A percentile compares a stretch with the other conserved stretches of the same genome.
Evolutionary conservation across 768 basidiomycete genomes (phyloP).

Genomic region (Rhodocollybia butyracea): DNA sequence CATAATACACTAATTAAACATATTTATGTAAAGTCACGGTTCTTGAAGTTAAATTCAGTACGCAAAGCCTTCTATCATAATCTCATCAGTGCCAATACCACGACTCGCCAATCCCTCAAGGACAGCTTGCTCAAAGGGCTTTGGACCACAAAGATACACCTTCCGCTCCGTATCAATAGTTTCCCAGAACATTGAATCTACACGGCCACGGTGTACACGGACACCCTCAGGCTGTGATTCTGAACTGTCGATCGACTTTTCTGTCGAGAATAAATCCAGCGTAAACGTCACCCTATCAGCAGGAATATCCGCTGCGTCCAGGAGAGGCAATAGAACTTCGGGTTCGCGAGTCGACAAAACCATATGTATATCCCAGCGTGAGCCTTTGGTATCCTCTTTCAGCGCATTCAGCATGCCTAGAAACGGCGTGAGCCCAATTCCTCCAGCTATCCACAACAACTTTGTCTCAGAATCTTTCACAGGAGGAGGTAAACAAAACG

Average conservation of each 20-base stretch:
- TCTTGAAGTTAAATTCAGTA: slow-evolving; percentile 27
- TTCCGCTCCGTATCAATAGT: slow-evolving; percentile 18
- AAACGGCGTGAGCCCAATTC: slow-evolving; percentile 65
- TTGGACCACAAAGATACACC: slow-evolving; percentile 52
- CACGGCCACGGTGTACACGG: slow-evolving; percentile 18
- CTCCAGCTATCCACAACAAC: slow-evolving; percentile 60
- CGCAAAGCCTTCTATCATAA: slow-evolving; percentile 40
- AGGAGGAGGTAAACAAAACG: slow-evolving; percentile 37
- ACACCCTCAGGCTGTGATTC: slow-evolving; percentile 9
- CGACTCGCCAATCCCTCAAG: slow-evolving; percentile 28
- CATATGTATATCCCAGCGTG: slow-evolving; percentile 38
- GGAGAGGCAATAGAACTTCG: slow-evolving; percentile 42
- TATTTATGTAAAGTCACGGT: background rate
- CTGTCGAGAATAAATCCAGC: background rate
- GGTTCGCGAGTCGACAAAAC: slow-evolving; percentile 54
- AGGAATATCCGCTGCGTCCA: slow-evolving; percentile 25
- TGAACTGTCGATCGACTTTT: slow-evolving; percentile 4
- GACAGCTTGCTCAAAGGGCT: slow-evolving; percentile 38
- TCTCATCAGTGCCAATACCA: slow-evolving; percentile 28
- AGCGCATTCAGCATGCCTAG: slow-evolving; percentile 44
- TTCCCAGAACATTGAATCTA: slow-evolving; percentile 17
- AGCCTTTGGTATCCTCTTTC: slow-evolving; percentile 7
- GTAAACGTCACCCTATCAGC: slow-evolving; percentile 6
- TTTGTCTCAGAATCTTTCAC: slow-evolving; percentile 9
- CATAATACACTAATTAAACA: no score